Conservation (phyloP, 1,139 yeast species). For the Komagataea norvegica region DNA sequence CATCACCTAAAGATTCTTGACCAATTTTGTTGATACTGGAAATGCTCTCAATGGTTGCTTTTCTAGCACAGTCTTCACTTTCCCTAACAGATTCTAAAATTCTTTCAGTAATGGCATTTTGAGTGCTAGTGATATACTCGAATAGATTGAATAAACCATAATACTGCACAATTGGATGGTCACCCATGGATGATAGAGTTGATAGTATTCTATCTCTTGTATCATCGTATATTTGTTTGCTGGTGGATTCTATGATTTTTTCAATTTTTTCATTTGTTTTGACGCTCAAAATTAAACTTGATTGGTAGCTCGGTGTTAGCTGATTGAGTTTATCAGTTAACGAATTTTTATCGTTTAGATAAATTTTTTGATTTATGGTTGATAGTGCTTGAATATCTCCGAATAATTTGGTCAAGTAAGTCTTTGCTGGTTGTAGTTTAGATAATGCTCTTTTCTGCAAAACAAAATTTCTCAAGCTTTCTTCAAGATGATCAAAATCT, state of each 20-base stretch:
- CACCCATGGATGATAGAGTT: constrained; percentile 57
- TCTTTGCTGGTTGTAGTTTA: constrained; percentile 88
- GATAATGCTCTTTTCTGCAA: constrained; percentile 86
- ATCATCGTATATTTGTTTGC: constrained; percentile 54
- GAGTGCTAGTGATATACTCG: constrained; percentile 68
- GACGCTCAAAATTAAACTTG: constrained; percentile 46
- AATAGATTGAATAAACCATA: constrained; percentile 61
- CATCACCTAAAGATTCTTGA: constrained; percentile 50
- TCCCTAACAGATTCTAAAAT: constrained; percentile 58
- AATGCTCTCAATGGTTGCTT: constrained; percentile 54
- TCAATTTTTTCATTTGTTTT: constrained; percentile 58
- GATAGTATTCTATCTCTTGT: constrained; percentile 51
- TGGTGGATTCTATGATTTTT: constrained; percentile 54
- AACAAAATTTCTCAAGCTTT: constrained; percentile 78
- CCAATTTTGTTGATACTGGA: constrained; percentile 63
- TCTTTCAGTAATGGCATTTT: constrained; percentile 58
- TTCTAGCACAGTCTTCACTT: constrained; percentile 68
- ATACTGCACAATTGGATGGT: constrained; percentile 51
- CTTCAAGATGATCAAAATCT: constrained; percentile 80
- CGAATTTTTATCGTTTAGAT: constrained; percentile 42
- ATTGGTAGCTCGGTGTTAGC: constrained; percentile 62
- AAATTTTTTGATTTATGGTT: constrained; percentile 53
- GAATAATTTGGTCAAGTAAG: constrained; percentile 65
- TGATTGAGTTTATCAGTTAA: constrained; percentile 46
- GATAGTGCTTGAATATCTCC: constrained; percentile 62